These are phyloP conservation scores for Boletus patriciae DNA, from an alignment of 768 basidiomycete species.

Conservation along the genomic window DNA sequence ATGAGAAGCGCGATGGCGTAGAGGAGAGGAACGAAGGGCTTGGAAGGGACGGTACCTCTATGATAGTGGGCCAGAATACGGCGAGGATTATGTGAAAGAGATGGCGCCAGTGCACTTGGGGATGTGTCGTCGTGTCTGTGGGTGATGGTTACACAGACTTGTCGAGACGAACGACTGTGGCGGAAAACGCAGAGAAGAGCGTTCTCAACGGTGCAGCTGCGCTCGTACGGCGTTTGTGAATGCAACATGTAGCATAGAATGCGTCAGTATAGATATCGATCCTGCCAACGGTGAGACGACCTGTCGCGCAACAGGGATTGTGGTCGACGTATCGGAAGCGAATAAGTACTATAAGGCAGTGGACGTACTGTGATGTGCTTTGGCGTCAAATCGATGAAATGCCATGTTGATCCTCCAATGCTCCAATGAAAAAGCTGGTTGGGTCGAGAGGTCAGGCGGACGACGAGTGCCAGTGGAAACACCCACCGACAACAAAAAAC, in stretches of 20 bases:
- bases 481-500: neutral
- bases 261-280: neutral
- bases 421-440: too few species aligned
- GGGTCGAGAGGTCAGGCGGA: too few species aligned
- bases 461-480: too few species aligned
- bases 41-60: slow-evolving; percentile 65
- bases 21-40: slow-evolving; percentile 68
- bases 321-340: neutral
- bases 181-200: slow-evolving; percentile 48
- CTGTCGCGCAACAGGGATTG: neutral
- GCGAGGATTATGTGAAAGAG: slow-evolving; percentile 60
- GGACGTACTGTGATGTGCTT: too few species aligned
- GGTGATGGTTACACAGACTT: slow-evolving; percentile 80
- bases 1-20: slow-evolving; percentile 71
- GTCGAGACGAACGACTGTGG: slow-evolving; percentile 69
- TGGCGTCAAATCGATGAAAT: too few species aligned
- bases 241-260: neutral
- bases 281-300: neutral
- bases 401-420: too few species aligned
- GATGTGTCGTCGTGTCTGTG: slow-evolving; percentile 56
- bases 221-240: neutral
- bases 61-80: slow-evolving; percentile 74
- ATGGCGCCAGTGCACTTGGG: slow-evolving; percentile 62
- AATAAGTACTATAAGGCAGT: neutral
- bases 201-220: slow-evolving; percentile 4